Base-by-base conservation (phyloP, 768 basidiomycete species). In the Phylloporus sp. region DNA sequence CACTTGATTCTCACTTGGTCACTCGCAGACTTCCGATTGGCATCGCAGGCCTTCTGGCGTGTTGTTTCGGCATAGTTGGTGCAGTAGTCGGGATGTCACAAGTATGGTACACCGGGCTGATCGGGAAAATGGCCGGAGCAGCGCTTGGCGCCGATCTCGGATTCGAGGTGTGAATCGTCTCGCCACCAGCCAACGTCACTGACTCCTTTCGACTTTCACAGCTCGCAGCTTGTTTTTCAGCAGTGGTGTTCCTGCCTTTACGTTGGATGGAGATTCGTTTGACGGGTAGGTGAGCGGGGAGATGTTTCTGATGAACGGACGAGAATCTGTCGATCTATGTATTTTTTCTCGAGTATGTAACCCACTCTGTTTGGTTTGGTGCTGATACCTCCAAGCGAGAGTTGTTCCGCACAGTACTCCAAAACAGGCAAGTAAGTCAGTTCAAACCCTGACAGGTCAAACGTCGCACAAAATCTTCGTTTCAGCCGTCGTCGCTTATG, bases 71-170 rank as follows among this genome's bases (percentile, higher is more conserved):
- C 9, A 70, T 73, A 5, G 71, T 57, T 0, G 75, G 76, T 2
- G 77, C 77, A 0, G 71, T 79, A 1, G 60, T 78, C 6, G 73
- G 76, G 2, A 80, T 80, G 78, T 71, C 77, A 8, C 69, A 76
- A 48, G 66, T 63, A 6, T 77, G 77, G 76, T 79, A 77, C 45
- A 74, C 69, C 2, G 79, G 79, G 1, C 78, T 77, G 0, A 55
- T 79, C 4, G 79, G 69, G 4, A 57, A 55, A 38, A 47, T 68
- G 36, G 71, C 75, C 5, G 75, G 76, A 11, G 67, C 59, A 3
- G 20, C 29, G 10, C 70, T 58, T 32, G 77, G 78, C 24, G 77
- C 74, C 1, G 78, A 80, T 53, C 65, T 80, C 23, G 78, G 78
- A 26, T 79, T 80, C 46, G 78, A 79, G 67, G 73, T 76, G 23